Evolutionary conservation across 2,329 filamentous ascomycete species (phyloP).

Genomic region (Diaporthe sp.): DNA sequence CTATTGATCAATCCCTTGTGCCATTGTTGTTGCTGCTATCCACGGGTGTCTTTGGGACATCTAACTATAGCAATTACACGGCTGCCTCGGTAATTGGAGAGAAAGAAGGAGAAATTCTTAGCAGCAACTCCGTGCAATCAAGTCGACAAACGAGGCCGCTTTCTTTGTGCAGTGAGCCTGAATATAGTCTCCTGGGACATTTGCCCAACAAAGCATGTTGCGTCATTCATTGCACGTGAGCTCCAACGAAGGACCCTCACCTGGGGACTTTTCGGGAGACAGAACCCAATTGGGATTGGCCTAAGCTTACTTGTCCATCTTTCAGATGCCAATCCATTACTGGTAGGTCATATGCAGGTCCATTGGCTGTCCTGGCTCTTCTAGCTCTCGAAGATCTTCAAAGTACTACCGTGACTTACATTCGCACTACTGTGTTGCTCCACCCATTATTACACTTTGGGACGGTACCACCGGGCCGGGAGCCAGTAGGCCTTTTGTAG

Average conservation of each 20-base stretch:
- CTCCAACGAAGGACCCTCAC: background rate
- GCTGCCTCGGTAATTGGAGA: background rate
- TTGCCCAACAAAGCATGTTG: background rate
- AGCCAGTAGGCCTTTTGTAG: conserved; percentile 1
- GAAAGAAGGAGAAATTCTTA: background rate
- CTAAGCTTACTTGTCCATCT: background rate
- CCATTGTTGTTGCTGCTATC: background rate
- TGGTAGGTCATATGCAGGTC: background rate
- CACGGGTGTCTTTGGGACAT: background rate
- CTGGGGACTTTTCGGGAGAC: background rate
- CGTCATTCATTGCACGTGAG: background rate
- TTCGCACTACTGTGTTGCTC: background rate
- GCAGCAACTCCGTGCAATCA: background rate
- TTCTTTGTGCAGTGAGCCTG: background rate
- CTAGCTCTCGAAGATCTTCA: background rate
- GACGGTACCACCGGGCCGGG: conserved; percentile 27
- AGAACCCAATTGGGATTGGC: background rate
- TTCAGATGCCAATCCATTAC: background rate
- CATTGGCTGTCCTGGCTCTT: too few relatives aligned
- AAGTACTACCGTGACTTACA: conserved; percentile 17
- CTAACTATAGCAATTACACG: background rate
- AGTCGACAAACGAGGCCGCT: background rate
- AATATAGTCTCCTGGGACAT: background rate
- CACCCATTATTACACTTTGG: conserved; percentile 19
- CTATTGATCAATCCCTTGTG: background rate